Evolutionary conservation across 192 early-diverging fungal species (phyloP).

Genomic region (Gamsiella multidivaricata): DNA sequence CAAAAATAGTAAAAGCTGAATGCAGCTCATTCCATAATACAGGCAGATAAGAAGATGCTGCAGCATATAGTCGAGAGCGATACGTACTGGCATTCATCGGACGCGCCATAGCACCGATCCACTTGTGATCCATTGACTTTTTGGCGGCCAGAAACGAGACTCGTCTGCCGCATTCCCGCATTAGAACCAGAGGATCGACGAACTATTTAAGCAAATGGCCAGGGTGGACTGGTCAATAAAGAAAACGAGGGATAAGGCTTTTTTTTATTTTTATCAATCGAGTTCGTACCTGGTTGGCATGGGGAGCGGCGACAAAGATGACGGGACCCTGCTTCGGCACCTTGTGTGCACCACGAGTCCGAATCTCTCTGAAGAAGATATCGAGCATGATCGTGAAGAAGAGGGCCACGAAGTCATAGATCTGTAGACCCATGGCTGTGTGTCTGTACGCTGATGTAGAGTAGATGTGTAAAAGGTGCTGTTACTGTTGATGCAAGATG

Average conservation of each 20-base stretch:
- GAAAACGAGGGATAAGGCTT: not conserved
- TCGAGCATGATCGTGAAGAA: conserved; percentile 77
- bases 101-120: conserved; percentile 86
- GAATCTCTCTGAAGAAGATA: conserved; percentile 93
- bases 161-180: conserved; percentile 80
- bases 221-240: too few species aligned
- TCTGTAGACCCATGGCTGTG: conserved; percentile 56
- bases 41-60: too few species aligned
- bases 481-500: too few species aligned
- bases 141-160: conserved; percentile 86
- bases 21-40: too few species aligned
- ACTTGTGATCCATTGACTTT: conserved; percentile 87
- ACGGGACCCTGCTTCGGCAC: conserved; percentile 90
- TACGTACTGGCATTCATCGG: conserved; percentile 81
- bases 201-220: conserved; percentile 68
- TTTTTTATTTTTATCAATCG: conserved; percentile 11
- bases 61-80: too few species aligned
- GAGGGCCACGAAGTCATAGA: conserved; percentile 76
- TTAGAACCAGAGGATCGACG: conserved; percentile 92
- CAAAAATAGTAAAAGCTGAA: too few species aligned
- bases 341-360: conserved; percentile 81
- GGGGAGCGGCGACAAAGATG: conserved; percentile 90
- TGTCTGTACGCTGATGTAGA: too few species aligned
- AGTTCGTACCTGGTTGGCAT: conserved; percentile 74
- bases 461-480: too few species aligned